Percentiles rank a stretch among this genome's conserved stretches.
These are phyloP conservation scores for Populus euphratica DNA, from an alignment of 345 rosid species.

Conservation along the genomic window DNA sequence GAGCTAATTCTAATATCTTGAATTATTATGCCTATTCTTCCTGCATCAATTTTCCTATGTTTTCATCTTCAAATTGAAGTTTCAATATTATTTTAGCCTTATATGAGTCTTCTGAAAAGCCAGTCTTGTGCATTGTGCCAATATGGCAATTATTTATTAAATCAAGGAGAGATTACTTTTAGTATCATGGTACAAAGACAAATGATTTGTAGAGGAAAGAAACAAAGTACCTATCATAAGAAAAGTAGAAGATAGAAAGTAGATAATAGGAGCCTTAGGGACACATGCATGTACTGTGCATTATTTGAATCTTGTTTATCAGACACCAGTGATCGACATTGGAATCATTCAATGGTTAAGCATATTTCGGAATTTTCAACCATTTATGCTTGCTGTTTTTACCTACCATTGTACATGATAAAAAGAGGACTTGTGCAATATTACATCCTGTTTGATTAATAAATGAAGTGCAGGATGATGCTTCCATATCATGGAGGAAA, in stretches of 20 bases:
- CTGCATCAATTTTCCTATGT: neutral
- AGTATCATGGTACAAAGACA: neutral
- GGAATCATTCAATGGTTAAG: neutral
- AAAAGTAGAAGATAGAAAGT: neutral
- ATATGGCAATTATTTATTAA: neutral
- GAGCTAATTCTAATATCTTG: neutral
- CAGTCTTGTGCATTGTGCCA: neutral
- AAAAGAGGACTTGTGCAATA: constrained; percentile 3
- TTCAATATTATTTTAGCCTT: neutral
- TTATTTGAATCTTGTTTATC: neutral
- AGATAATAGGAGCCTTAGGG: neutral
- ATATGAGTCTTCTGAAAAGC: neutral
- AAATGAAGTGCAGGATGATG: constrained; percentile 91
- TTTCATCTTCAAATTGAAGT: neutral
- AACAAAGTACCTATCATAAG: neutral
- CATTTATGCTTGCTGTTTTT: neutral
- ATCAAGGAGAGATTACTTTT: neutral
- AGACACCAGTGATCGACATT: neutral
- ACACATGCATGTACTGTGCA: neutral
- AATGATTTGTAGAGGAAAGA: neutral
- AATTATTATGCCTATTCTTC: neutral
- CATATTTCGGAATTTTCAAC: neutral
- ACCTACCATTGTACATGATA: neutral
- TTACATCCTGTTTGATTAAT: constrained; percentile 19
- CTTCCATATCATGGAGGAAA: constrained; percentile 93